These are phyloP conservation scores for Penstemon barbatus DNA, from an alignment of 257 asterid genomes.

Conservation along the genomic window DNA sequence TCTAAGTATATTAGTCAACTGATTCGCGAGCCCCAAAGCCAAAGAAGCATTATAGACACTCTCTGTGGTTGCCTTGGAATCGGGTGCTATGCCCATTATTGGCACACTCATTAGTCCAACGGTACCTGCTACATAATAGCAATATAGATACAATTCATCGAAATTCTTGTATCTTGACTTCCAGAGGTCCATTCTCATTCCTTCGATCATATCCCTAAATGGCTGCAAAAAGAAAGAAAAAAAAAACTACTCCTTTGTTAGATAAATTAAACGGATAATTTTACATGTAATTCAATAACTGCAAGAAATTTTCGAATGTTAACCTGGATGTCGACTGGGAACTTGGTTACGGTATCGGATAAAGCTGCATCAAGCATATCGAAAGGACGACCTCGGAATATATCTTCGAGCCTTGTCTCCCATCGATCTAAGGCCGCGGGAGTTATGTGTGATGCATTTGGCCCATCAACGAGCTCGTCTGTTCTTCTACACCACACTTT, in stretches of 20 bases:
- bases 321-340: slow-evolving; percentile 96
- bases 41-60: slow-evolving; percentile 83
- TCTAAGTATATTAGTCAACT: slow-evolving; percentile 89
- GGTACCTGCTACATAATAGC: slow-evolving; percentile 97
- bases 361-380: slow-evolving; percentile 99
- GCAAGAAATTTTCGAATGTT: neutral
- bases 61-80: slow-evolving; percentile 83
- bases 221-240: slow-evolving; percentile 55
- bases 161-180: slow-evolving; percentile 87
- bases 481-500: slow-evolving; percentile 99
- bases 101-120: slow-evolving; percentile 99
- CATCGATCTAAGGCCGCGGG: slow-evolving; percentile 90
- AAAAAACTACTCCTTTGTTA: too few relatives aligned
- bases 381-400: slow-evolving; percentile 82
- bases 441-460: slow-evolving; percentile 94
- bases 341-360: slow-evolving; percentile 73
- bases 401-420: slow-evolving; percentile 88
- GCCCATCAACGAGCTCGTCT: slow-evolving; percentile 98
- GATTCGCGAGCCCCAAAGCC: slow-evolving; percentile 88
- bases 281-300: too few relatives aligned
- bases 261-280: too few relatives aligned
- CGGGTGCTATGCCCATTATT: slow-evolving; percentile 92
- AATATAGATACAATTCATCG: slow-evolving; percentile 86
- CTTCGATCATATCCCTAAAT: slow-evolving; percentile 95
- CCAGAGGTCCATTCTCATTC: slow-evolving; percentile 92